These are phyloP conservation scores for Leishmania major DNA, from an alignment of 208 protist species.

Conservation along the genomic window DNA sequence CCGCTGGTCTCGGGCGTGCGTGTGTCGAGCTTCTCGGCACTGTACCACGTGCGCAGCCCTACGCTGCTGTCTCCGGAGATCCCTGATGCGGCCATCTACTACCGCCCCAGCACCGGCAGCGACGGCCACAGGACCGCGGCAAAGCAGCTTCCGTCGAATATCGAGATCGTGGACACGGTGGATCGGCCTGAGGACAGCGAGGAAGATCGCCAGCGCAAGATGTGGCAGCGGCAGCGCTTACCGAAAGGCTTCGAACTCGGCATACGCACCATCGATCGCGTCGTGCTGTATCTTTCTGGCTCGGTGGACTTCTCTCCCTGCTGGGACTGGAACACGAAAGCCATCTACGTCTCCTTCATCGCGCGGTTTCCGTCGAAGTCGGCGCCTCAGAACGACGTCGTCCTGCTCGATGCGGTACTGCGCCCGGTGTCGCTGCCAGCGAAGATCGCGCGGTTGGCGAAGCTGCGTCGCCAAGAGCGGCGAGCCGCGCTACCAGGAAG, in stretches of 20 bases:
- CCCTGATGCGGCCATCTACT: constrained; percentile 17
- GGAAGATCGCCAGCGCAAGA: constrained; percentile 21
- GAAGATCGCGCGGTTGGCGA: constrained; percentile 16
- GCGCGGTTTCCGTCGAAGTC: constrained; percentile 49
- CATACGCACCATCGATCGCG: constrained; percentile 33
- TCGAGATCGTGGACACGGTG: constrained; percentile 7
- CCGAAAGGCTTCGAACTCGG: constrained; percentile 9
- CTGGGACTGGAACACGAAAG: constrained; percentile 88
- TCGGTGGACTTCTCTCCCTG: constrained; percentile 45
- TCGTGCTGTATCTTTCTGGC: constrained; percentile 41
- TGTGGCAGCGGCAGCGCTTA: constrained; percentile 21
- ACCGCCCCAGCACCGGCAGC: not conserved
- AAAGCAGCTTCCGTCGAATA: constrained; percentile 17
- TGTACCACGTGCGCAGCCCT: constrained; percentile 28
- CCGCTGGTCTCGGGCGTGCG: constrained; percentile 36
- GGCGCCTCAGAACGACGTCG: constrained; percentile 52
- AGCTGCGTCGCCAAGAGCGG: constrained; percentile 24
- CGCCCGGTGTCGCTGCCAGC: constrained; percentile 28
- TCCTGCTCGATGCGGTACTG: constrained; percentile 56
- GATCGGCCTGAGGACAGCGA: constrained; percentile 17
- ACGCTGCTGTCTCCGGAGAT: constrained; percentile 15
- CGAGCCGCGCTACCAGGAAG: not conserved
- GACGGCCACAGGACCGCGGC: not conserved
- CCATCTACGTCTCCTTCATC: constrained; percentile 62
- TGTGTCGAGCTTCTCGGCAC: constrained; percentile 28